These are phyloP conservation scores for Phytophthora palmivora DNA, from an alignment of 352 stramenopile genomes.

Conservation along the genomic window DNA sequence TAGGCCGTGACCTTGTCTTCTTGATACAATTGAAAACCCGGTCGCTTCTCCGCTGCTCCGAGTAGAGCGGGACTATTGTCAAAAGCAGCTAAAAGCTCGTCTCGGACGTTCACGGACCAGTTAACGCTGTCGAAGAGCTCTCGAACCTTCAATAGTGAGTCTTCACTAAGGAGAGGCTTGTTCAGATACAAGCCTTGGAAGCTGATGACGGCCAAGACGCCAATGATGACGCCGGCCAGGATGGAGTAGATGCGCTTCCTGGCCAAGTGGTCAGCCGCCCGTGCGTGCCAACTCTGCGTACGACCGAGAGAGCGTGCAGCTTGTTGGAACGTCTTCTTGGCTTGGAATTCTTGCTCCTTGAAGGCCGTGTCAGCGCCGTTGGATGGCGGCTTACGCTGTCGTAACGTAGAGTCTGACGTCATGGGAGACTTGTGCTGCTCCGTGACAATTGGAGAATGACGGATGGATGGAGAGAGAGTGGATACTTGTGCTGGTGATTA, in stretches of 20 bases:
- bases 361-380: constrained; percentile 3
- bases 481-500: constrained; percentile 23
- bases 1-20: constrained; percentile 61
- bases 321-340: constrained; percentile 32
- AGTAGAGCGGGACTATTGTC: constrained; percentile 62
- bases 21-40: constrained; percentile 52
- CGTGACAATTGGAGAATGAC: constrained; percentile 25
- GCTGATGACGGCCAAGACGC: constrained; percentile 56
- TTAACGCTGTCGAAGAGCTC: constrained; percentile 73
- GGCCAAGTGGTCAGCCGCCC: constrained; percentile 62
- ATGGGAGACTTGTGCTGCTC: constrained; percentile 14
- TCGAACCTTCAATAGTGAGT: constrained; percentile 55
- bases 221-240: constrained; percentile 60
- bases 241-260: constrained; percentile 79
- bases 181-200: constrained; percentile 61
- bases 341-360: constrained; percentile 18
- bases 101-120: constrained; percentile 71
- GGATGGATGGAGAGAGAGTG: constrained; percentile 16
- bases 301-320: constrained; percentile 38
- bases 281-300: constrained; percentile 62
- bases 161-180: constrained; percentile 53
- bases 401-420: constrained; percentile 26
- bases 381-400: constrained; percentile 34
- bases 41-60: constrained; percentile 44
- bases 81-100: constrained; percentile 70